A percentile compares a stretch with the other conserved stretches of the same genome.
Conservation (phyloP, 257 asterid species). For the Parsonsia alboflavescens region DNA sequence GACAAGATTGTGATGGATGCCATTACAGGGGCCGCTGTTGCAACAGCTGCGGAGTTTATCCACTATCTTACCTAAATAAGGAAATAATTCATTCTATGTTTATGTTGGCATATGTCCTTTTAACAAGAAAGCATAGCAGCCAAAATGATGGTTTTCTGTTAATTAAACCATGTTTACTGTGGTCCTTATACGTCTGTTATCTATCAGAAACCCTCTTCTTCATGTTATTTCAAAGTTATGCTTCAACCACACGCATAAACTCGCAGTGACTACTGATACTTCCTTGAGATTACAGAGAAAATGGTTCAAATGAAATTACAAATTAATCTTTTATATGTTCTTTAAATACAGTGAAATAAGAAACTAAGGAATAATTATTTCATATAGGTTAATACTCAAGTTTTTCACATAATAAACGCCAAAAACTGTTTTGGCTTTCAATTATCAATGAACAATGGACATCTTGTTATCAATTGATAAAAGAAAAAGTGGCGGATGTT, state of each 20-base stretch:
- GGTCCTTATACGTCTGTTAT: not conserved
- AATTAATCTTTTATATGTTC: not conserved
- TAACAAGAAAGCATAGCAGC: constrained; percentile 4
- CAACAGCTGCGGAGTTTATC: constrained; percentile 76
- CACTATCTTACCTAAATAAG: constrained; percentile 38
- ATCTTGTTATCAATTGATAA: not conserved
- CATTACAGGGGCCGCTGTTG: constrained; percentile 72
- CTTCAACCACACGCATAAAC: too few species aligned
- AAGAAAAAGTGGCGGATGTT: not conserved
- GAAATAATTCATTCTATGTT: not conserved
- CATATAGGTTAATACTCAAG: not conserved
- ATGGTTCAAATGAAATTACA: not conserved
- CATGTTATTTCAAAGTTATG: not conserved
- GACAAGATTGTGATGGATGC: constrained; percentile 74
- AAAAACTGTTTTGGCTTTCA: too few species aligned
- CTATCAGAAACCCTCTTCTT: too few species aligned
- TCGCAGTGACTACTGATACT: not conserved
- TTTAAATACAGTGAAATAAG: not conserved
- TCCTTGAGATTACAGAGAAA: not conserved
- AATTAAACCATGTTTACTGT: not conserved
- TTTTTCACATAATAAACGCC: too few species aligned
- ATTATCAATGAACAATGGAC: not conserved
- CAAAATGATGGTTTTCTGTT: not conserved
- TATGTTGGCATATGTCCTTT: too few species aligned
- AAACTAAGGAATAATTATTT: not conserved